Evolutionary conservation across 441 rosid species (phyloP).

Genomic region (Oxalis stricta): DNA sequence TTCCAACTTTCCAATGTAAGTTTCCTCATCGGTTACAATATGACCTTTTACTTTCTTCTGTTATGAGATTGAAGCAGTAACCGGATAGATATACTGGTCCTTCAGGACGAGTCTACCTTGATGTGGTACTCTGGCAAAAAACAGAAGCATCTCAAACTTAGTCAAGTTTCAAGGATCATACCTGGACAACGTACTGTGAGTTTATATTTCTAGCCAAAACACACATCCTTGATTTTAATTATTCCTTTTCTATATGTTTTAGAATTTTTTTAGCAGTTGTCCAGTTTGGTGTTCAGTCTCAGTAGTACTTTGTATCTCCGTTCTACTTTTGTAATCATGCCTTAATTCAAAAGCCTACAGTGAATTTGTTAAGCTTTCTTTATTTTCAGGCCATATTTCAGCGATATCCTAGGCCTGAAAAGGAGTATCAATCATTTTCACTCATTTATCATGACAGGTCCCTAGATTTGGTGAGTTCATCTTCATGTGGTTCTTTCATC

Average conservation of each 20-base stretch:
- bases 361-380: neutral
- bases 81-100: constrained; percentile 5
- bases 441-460: constrained; percentile 36
- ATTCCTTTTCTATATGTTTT: neutral
- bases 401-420: constrained; percentile 56
- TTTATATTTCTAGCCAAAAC: constrained; percentile 6
- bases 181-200: constrained; percentile 94
- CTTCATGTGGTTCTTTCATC: neutral
- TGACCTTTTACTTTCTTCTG: neutral
- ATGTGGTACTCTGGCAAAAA: constrained; percentile 82
- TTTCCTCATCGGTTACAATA: neutral
- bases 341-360: neutral
- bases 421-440: constrained; percentile 53
- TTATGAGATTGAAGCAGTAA: neutral
- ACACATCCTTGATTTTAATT: constrained; percentile 1
- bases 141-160: constrained; percentile 53
- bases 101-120: constrained; percentile 63
- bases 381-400: constrained; percentile 52
- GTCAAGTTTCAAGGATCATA: constrained; percentile 57
- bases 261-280: neutral
- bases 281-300: neutral
- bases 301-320: neutral
- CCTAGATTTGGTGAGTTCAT: constrained; percentile 36
- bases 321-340: constrained; percentile 1
- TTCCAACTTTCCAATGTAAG: constrained; percentile 51